phyloP scores from a whole-genome alignment of 2,329 filamentous ascomycete species.

The Ceratocystis albifundus region DNA sequence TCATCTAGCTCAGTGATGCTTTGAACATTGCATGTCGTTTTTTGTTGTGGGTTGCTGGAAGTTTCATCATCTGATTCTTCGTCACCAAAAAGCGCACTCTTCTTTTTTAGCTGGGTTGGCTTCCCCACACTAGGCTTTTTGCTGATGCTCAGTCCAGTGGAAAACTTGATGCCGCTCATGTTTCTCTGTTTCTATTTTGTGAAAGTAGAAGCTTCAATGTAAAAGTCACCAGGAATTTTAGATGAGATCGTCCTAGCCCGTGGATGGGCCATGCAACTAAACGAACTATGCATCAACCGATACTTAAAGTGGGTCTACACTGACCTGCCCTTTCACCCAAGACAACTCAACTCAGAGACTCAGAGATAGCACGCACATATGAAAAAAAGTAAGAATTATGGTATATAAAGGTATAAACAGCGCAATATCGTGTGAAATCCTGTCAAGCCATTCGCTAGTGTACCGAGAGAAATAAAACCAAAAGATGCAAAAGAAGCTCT shows the following conservation, averaged over 20 bases:
- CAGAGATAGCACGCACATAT: background rate
- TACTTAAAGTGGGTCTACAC: background rate
- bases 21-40: slow-evolving; percentile 32
- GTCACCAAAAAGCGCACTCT: slow-evolving; percentile 48
- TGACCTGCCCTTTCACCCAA: background rate
- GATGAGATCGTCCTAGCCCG: background rate
- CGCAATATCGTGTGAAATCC: slow-evolving; percentile 15
- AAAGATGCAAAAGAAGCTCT: slow-evolving; percentile 6
- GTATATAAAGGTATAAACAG: slow-evolving; percentile 21
- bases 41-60: slow-evolving; percentile 32
- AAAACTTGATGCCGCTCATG: slow-evolving; percentile 39
- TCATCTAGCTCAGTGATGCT: slow-evolving; percentile 53
- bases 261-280: background rate
- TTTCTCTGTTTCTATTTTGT: slow-evolving; percentile 25
- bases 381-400: slow-evolving; percentile 13
- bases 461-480: background rate
- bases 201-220: background rate
- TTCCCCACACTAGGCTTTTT: slow-evolving; percentile 46
- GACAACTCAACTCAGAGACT: too few species aligned
- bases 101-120: slow-evolving; percentile 39
- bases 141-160: slow-evolving; percentile 47
- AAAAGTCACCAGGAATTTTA: background rate
- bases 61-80: slow-evolving; percentile 45
- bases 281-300: background rate
- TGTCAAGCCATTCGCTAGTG: slow-evolving; percentile 8